Percentiles rank a stretch among this genome's conserved stretches.
These are phyloP conservation scores for Teratosphaeria epicoccoides DNA, from an alignment of 2,329 filamentous ascomycete species.

Conservation along the genomic window DNA sequence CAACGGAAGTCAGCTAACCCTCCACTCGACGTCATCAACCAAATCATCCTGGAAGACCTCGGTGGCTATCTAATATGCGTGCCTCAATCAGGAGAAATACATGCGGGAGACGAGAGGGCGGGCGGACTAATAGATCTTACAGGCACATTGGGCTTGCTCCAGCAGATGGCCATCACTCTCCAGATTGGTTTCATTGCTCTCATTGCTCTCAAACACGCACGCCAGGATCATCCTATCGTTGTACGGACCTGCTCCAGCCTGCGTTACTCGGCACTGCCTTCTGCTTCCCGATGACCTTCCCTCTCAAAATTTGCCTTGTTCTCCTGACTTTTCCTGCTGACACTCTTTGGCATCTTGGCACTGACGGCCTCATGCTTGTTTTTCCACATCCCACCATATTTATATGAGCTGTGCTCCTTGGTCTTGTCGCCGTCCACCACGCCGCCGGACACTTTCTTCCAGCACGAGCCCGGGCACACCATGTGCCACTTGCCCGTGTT, in stretches of 20 bases:
- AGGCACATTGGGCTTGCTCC: background rate
- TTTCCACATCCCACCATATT: conserved; percentile 35
- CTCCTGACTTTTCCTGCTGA: conserved; percentile 21
- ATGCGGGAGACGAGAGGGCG: too few relatives aligned
- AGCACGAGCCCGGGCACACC: conserved; percentile 34
- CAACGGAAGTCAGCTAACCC: too few relatives aligned
- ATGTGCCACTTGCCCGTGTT: conserved; percentile 32
- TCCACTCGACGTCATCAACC: too few relatives aligned
- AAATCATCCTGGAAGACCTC: too few relatives aligned
- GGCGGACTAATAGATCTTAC: too few relatives aligned
- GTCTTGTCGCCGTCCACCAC: conserved; percentile 30
- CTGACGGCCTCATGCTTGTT: conserved; percentile 31
- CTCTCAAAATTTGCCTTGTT: background rate
- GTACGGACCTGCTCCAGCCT: background rate
- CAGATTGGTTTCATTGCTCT: too few relatives aligned
- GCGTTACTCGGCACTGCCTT: background rate
- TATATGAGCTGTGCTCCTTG: conserved; percentile 26
- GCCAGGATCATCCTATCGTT: background rate
- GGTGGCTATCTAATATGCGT: too few relatives aligned
- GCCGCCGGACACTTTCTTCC: conserved; percentile 34
- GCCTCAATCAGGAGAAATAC: too few relatives aligned
- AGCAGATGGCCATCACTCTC: background rate
- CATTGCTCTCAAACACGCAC: background rate
- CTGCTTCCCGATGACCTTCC: background rate
- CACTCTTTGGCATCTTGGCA: conserved; percentile 32